Evolutionary conservation across 805 yeast species (phyloP), one percentile per base, ranked within the genome.

Genomic region (Teunomyces barrocoloradensis): DNA sequence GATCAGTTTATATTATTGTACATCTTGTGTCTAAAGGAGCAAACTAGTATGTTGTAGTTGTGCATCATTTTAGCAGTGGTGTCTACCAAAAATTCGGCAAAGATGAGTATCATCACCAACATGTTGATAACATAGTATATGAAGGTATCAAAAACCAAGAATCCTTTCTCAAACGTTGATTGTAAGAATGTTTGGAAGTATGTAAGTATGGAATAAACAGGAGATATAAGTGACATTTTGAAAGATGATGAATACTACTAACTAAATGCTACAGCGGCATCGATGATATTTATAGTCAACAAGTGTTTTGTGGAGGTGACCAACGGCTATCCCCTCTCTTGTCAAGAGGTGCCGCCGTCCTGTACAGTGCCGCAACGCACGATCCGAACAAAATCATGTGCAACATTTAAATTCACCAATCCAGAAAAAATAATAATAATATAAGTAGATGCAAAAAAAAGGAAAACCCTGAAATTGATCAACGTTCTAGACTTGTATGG

Each of bases 1-100:
- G 12, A n/a, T 44, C 46, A 53, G 37, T 53, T 53, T 36, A 53
- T 53, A 42, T 53, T 53, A 44, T 53, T 53, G 53, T 46, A 53
- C 54, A 53, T 47, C 52, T 53, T 51, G 44, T 53, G 56, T 41
- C 46, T 49, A 36, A 51, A 49, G 28, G 48, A 45, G 30, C 46
- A 43, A 40, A 47, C 42, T 33, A 53, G 43, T 40, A 53, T 53
- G 42, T 53, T 51, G 48, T 53, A 53, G 46, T 46, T 47, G 49
- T 51, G 40, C 29, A 49, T 29, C 41, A 47, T 35, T 37, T 45
- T 47, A 46, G 49, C 42, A 29, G 49, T 42, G 34, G 49, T 42
- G 21, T 48, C 44, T 35, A 53, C 42, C 9, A 50, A 29, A 20
- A 53, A 23, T 3, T 45, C 50, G 10, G 49, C 45, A 20, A 52